Base-by-base conservation (phyloP, 192 early-diverging fungal genomes). In the Coemansia sp. region DNA sequence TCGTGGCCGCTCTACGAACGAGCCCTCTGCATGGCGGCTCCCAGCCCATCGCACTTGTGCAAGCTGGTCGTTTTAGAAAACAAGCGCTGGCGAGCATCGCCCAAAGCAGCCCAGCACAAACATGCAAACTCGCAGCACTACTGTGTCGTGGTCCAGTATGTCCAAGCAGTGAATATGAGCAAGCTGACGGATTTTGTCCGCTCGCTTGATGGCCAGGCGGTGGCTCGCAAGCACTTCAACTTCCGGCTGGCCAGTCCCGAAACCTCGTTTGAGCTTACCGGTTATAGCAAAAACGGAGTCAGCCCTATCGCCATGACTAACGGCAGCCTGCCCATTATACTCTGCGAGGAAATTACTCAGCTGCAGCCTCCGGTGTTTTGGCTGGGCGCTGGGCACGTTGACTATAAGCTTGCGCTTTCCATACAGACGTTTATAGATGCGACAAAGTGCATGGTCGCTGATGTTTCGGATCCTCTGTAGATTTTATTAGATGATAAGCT, bases 61-160 rank as follows among this genome's bases (percentile, higher is more conserved):
- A 97, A 97, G 59, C 84, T 87, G 5, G 73, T 97, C 0, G 69
- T 95, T 6, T 81, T 97, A 52, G 91, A 94, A 65, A 97, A 97
- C 79, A 97, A 91, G 21, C 83, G 86, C 9, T 89, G 69, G 53
- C 67, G 74, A 1, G 80, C 56, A 60, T 58, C 21, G 8, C 18
- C 20, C 23, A n/a, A 23, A 21, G 23, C 20, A 3, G 8, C 36
- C 7, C 7, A 12, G 1, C 9, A 11, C 6, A 11, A 30, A 20
- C 36, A 26, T 14, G 10, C 10, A 7, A 78, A 18, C 28, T 17
- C 16, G 0, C 70, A 80, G 47, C 85, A 86, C 51, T 84, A 88
- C 49, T 82, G 80, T 48, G 85, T 93, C 0, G 64, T 90, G 12
- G 86, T 86, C 10, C 87, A 87, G 77, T 80, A 87, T 56, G 56